These are phyloP conservation scores for Crucibulum laeve DNA, from an alignment of 768 basidiomycete species.

Conservation along the genomic window DNA sequence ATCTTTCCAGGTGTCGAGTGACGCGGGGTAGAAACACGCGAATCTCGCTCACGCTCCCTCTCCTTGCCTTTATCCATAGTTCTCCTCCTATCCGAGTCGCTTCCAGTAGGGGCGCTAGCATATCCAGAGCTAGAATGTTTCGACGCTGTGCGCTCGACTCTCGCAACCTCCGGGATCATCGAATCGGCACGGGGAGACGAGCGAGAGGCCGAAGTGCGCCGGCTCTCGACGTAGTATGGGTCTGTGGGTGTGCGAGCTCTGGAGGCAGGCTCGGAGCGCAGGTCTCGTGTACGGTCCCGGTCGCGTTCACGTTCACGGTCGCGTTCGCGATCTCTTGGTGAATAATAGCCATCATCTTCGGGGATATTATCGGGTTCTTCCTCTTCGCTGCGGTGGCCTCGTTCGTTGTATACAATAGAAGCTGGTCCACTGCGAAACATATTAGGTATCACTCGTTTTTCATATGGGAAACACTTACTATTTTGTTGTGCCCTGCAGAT, in stretches of 20 bases:
- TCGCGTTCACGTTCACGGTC: constrained; percentile 30
- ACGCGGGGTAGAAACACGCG: constrained; percentile 4
- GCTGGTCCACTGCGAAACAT: constrained; percentile 60
- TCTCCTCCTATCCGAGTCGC: constrained; percentile 18
- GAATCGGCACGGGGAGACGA: constrained; percentile 15
- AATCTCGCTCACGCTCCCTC: constrained; percentile 9
- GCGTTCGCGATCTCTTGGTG: constrained; percentile 4
- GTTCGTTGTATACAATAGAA: constrained; percentile 78
- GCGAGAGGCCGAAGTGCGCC: constrained; percentile 20
- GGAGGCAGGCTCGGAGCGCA: constrained; percentile 44
- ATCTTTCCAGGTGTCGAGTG: constrained; percentile 26
- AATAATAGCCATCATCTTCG: constrained; percentile 71
- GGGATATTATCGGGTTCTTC: constrained; percentile 63
- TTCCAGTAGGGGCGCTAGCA: constrained; percentile 13
- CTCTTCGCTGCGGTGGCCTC: constrained; percentile 69
- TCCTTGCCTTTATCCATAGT: constrained; percentile 15
- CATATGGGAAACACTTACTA: constrained; percentile 45
- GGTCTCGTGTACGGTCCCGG: too few species aligned
- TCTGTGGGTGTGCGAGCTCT: constrained; percentile 48
- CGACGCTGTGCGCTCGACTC: constrained; percentile 7
- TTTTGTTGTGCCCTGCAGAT: constrained; percentile 55
- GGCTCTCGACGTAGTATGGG: constrained; percentile 22
- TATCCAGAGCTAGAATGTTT: constrained; percentile 10
- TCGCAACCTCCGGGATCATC: constrained; percentile 10
- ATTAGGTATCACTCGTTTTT: neutral